phyloP scores from a whole-genome alignment of 75 land plant species.

The Adiantum capillusveneris region DNA sequence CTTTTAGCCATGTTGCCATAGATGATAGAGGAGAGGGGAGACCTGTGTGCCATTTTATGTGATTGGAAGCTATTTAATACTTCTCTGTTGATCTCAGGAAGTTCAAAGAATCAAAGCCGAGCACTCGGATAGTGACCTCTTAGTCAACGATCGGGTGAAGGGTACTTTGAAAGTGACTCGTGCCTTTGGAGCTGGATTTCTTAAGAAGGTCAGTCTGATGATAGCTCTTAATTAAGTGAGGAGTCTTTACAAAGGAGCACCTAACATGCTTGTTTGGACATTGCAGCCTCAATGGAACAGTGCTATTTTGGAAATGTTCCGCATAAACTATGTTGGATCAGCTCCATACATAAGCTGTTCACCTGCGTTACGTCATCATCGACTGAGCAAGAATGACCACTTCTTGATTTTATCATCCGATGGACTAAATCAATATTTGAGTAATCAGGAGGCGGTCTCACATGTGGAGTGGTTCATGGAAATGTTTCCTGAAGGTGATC shows the following conservation, averaged over 20 bases:
- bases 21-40: no score
- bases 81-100: no score
- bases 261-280: background rate
- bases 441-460: conserved; percentile 88
- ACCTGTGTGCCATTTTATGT: no score
- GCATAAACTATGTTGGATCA: conserved; percentile 71
- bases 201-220: conserved; percentile 48
- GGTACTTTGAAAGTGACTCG: conserved; percentile 88
- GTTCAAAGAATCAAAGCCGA: conserved; percentile 54
- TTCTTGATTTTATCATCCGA: conserved; percentile 94
- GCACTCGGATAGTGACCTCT: conserved; percentile 63
- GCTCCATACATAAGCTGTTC: conserved; percentile 76
- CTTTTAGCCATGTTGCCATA: no score
- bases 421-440: conserved; percentile 94
- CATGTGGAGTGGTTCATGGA: conserved; percentile 87
- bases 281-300: conserved; percentile 94
- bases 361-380: conserved; percentile 80
- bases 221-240: background rate
- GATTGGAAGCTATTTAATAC: no score
- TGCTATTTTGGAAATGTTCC: conserved; percentile 89
- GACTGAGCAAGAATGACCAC: conserved; percentile 69
- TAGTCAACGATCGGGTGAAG: conserved; percentile 83
- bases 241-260: background rate
- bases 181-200: conserved; percentile 94
- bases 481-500: conserved; percentile 88